Percentiles rank a stretch among this genome's conserved stretches.
Conservation (phyloP, 495 filamentous ascomycete genomes). For the Penicillium longicatenatum region DNA sequence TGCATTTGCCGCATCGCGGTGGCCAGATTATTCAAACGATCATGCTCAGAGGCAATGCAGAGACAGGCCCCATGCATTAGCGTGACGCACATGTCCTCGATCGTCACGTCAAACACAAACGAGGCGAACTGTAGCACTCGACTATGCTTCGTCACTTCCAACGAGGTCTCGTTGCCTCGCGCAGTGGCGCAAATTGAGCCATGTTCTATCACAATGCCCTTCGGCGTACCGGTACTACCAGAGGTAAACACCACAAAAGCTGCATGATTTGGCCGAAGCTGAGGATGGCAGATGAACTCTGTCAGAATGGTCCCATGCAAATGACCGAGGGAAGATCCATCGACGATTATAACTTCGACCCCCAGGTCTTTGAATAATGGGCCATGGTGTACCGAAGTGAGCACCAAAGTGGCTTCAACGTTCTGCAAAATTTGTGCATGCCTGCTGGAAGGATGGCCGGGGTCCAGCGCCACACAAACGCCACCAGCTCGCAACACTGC, state of each 20-base stretch:
- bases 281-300: no score
- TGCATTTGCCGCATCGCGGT: not conserved
- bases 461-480: not conserved
- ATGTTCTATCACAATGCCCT: conserved; percentile 76
- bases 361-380: no score
- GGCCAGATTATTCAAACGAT: conserved; percentile 4
- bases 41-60: conserved; percentile 8
- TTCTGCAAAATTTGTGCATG: not conserved
- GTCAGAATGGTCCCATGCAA: no score
- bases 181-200: conserved; percentile 22
- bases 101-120: conserved; percentile 16
- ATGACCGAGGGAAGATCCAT: no score
- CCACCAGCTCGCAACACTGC: not conserved
- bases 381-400: not conserved
- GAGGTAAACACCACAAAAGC: conserved; percentile 64
- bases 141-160: conserved; percentile 37
- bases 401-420: not conserved
- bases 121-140: conserved; percentile 23
- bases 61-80: conserved; percentile 6
- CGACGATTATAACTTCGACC: no score
- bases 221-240: conserved; percentile 78
- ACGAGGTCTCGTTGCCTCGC: conserved; percentile 31
- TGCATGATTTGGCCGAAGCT: conserved; percentile 1
- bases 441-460: not conserved
- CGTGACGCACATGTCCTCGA: conserved; percentile 8